A percentile compares a stretch with the other conserved stretches of the same genome.
Conservation (phyloP, 208 protist species). For the Crithidia mellificae region DNA sequence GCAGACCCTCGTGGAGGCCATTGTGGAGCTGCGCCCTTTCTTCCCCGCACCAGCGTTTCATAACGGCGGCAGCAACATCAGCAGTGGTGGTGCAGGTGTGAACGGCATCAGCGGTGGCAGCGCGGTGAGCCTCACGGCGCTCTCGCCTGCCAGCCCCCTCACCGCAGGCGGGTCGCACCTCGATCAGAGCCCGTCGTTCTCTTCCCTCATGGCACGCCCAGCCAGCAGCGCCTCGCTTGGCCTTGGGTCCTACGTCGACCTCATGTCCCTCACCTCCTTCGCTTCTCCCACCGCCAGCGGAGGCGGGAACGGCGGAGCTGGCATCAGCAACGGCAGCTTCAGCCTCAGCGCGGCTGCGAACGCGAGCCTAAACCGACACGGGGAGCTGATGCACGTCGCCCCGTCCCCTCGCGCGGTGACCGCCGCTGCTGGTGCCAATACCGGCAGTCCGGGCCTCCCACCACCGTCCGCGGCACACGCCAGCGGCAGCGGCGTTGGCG, state of each 20-base stretch:
- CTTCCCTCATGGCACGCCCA: constrained; percentile 10
- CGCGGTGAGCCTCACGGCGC: constrained; percentile 2
- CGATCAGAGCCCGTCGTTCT: not conserved
- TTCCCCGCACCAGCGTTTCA: constrained; percentile 1
- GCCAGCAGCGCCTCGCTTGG: constrained; percentile 22
- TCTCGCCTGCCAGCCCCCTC: constrained; percentile 21
- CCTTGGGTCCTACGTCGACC: constrained; percentile 32
- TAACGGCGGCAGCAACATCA: constrained; percentile 2
- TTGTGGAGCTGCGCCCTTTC: constrained; percentile 49
- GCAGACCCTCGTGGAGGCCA: constrained; percentile 40
- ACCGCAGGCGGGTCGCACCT: constrained; percentile 2
- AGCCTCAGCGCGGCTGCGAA: not conserved
- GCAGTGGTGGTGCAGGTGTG: no score
- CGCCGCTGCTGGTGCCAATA: not conserved
- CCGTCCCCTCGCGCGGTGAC: not conserved
- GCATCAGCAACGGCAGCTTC: constrained; percentile 11
- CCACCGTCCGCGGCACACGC: not conserved
- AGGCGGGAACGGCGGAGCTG: not conserved
- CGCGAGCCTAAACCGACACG: not conserved
- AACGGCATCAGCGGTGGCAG: not conserved
- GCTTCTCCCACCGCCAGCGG: constrained; percentile 3
- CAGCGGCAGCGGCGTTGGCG: not conserved
- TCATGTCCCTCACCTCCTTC: constrained; percentile 35
- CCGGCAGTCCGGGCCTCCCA: not conserved
- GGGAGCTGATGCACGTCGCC: constrained; percentile 1